Conservation (phyloP, 495 filamentous ascomycete species). For the Corynascus novoguineensis region DNA sequence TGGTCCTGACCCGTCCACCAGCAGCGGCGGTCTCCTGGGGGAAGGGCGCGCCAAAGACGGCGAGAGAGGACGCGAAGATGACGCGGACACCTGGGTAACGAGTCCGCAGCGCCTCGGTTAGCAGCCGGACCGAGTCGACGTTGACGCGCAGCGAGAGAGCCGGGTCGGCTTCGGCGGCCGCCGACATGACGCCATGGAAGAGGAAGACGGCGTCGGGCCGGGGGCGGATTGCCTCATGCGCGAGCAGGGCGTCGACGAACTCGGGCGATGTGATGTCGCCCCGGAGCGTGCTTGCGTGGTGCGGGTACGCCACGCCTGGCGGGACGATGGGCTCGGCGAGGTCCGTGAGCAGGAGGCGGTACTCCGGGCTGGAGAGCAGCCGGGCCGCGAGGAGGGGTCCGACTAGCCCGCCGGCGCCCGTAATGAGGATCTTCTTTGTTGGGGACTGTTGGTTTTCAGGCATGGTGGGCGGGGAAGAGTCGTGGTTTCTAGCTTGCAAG, state of each 20-base stretch:
- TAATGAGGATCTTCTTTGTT: slow-evolving; percentile 55
- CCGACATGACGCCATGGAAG: slow-evolving; percentile 84
- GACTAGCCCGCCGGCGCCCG: slow-evolving; percentile 65
- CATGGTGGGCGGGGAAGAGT: neutral
- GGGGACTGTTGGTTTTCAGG: neutral
- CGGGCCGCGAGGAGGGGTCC: slow-evolving; percentile 60
- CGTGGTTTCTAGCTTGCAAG: no score
- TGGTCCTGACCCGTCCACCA: no score
- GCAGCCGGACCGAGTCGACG: slow-evolving; percentile 59
- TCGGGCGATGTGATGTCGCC: slow-evolving; percentile 58
- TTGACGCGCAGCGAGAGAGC: slow-evolving; percentile 70
- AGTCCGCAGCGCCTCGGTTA: slow-evolving; percentile 57
- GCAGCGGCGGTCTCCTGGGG: no score
- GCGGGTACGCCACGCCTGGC: slow-evolving; percentile 44
- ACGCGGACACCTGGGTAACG: slow-evolving; percentile 54
- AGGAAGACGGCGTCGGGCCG: slow-evolving; percentile 65
- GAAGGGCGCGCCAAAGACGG: slow-evolving; percentile 36
- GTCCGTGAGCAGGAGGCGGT: slow-evolving; percentile 60
- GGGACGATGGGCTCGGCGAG: slow-evolving; percentile 53
- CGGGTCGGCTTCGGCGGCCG: slow-evolving; percentile 67
- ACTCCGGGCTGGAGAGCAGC: slow-evolving; percentile 51
- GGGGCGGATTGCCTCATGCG: slow-evolving; percentile 30
- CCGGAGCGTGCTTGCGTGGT: slow-evolving; percentile 48
- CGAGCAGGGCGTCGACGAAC: slow-evolving; percentile 45
- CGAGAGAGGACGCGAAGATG: slow-evolving; percentile 51